Base-by-base conservation (phyloP, 352 stramenopile species). In the Chrysophaeum taylorii region DNA sequence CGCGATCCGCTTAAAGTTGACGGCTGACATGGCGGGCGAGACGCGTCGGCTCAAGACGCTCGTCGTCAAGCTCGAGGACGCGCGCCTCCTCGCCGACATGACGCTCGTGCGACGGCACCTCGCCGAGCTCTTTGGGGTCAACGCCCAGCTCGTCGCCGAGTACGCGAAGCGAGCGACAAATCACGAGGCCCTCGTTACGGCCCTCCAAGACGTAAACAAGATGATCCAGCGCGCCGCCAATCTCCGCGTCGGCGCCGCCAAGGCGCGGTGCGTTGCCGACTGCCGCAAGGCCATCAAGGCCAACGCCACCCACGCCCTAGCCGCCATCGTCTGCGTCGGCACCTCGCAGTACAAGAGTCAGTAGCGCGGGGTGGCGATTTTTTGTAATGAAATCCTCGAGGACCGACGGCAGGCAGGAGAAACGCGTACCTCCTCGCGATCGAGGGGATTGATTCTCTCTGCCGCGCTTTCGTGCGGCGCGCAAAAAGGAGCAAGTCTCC, bases 111-210 rank as follows among this genome's bases (percentile, higher is more conserved):
- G 85, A 1, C 73, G 82, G 31, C 89, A 87, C 75, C 95, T 95
- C 77, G 87, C 83, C n/a, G 87, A 94, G 71, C 80, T 96, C 48
- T 92, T 92, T 69, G 85, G 81, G 29, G 78, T 96, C 31, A 96
- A 95, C 80, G 89, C 89, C 68, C 81, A 94, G 70, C 79, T 95
- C 36, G 70, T 95, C 37, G 87, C 86, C 33, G 89, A 94, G 78
- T 94, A 95, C 79, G 91, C 82, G 7, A 96, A 95, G 77, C 84
- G 90, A 54, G 90, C 84, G 57, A 94, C 85, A 4, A 95, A 94
- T 71, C 89, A 96, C 69, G 78, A 93, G 61, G 86, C 84, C 35
- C 79, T 96, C 43, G 74, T 96, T n/a, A 84, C 88, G 35, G 81
- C 85, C 38, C 79, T 96, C 1, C 94, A 95, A 64, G 84, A 95